These are phyloP conservation scores for Oidiodendron maius DNA, from an alignment of 495 filamentous ascomycete species.

Conservation along the genomic window DNA sequence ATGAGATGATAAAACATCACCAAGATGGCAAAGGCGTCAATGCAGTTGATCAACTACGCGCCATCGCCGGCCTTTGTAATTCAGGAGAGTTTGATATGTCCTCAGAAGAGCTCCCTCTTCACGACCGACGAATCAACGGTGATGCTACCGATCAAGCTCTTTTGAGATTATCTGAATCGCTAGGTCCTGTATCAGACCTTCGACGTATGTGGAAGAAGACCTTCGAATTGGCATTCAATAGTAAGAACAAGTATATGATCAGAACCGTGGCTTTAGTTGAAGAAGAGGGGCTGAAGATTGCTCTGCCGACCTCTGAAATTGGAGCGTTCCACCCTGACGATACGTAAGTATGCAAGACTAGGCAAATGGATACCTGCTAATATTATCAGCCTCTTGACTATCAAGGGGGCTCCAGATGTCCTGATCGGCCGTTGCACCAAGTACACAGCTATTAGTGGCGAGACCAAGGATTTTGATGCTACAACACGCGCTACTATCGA, in stretches of 20 bases:
- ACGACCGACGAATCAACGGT: constrained; percentile 55
- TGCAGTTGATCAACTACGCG: constrained; percentile 39
- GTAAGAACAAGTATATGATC: constrained; percentile 75
- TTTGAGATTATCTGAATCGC: constrained; percentile 56
- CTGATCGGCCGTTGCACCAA: constrained; percentile 49
- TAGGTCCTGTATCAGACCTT: constrained; percentile 44
- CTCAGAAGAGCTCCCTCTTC: constrained; percentile 43
- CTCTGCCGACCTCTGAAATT: constrained; percentile 30
- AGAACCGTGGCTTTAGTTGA: constrained; percentile 31
- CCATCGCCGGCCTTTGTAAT: constrained; percentile 58
- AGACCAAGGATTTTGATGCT: constrained; percentile 33
- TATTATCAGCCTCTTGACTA: constrained; percentile 37
- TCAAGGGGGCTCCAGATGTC: constrained; percentile 62
- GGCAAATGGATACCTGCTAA: not conserved
- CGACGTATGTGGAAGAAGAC: constrained; percentile 47
- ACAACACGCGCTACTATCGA: constrained; percentile 36
- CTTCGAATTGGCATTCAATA: constrained; percentile 69
- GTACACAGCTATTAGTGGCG: constrained; percentile 41
- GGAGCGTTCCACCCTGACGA: constrained; percentile 32
- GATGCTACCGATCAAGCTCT: constrained; percentile 71
- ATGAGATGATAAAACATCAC: constrained; percentile 25
- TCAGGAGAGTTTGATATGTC: constrained; percentile 61
- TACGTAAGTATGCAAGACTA: constrained; percentile 27
- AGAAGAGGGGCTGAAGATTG: constrained; percentile 29
- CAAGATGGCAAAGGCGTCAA: constrained; percentile 20